A percentile compares a stretch with the other conserved stretches of the same genome.
Evolutionary conservation across 352 stramenopile species (phyloP).

Genomic region (Phytophthora podocarpi): DNA sequence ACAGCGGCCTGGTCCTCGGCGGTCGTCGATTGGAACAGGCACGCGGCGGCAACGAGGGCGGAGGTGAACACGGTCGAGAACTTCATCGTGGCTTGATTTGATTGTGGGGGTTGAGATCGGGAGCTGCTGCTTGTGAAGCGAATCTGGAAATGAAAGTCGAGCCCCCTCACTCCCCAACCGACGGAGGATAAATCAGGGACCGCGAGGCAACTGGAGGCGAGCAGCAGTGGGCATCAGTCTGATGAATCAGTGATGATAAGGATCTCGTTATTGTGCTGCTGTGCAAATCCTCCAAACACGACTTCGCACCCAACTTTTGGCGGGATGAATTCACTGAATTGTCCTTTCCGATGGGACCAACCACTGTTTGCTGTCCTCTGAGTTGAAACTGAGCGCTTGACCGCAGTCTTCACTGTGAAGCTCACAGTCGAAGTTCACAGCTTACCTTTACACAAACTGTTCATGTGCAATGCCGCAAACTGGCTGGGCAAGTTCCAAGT

Average conservation of each 20-base stretch:
- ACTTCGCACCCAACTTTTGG: neutral
- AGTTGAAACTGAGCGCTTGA: slow-evolving; percentile 6
- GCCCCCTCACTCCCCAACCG: neutral
- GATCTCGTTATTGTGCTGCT: slow-evolving; percentile 1
- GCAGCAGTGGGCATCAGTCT: no score
- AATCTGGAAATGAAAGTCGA: slow-evolving; percentile 9
- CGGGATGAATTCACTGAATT: no score
- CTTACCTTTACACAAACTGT: no score
- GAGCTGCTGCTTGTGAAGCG: neutral
- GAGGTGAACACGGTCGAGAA: slow-evolving; percentile 33
- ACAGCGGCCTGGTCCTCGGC: slow-evolving; percentile 24
- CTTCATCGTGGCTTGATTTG: slow-evolving; percentile 32
- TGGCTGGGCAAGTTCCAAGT: no score
- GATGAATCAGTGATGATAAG: no score
- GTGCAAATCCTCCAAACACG: slow-evolving; percentile 7
- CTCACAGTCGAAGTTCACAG: no score
- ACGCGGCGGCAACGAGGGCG: slow-evolving; percentile 20
- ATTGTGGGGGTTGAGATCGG: no score
- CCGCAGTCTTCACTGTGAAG: no score
- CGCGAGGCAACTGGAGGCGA: no score
- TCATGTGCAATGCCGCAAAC: no score
- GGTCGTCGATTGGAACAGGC: slow-evolving; percentile 17
- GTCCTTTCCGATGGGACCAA: neutral
- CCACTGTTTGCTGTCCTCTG: slow-evolving; percentile 2
- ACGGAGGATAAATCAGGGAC: slow-evolving; percentile 8